Evolutionary conservation across 2,329 filamentous ascomycete species (phyloP), one percentile per base, ranked within the genome.

Genomic region (Fusarium pseudoanthophilum): DNA sequence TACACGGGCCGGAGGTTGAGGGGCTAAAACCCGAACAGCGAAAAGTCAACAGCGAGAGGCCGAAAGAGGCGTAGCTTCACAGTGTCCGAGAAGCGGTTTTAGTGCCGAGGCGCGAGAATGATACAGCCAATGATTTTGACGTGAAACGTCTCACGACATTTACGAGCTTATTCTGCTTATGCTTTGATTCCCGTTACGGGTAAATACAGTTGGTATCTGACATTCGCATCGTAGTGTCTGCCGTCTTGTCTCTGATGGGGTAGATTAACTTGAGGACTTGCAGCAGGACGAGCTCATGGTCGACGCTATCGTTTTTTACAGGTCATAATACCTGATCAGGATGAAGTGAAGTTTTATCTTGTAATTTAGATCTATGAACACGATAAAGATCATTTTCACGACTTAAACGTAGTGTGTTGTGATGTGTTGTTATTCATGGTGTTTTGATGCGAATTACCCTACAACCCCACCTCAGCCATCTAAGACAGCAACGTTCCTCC

Each of bases 401-500:
- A 26, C 26, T 26, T 5, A 26, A 26, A 26, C 4, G 3, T 28
- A 7, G 5, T 4, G n/a, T 7, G 16, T 9, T 14, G 20, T 24
- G 2, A 42, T 30, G 36, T 28, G 2, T 56, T 32, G 3, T 36
- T 4, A 42, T 36, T 28, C 18, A 18, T 36, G 7, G 8, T 24
- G 16, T 37, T 37, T 58, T 37, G 7, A 20, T 21, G 28, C 13
- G 1, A 20, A 16, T 20, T 60, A 64, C 43, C 36, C 36, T 60
- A 24, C 42, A 46, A 24, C 28, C n/a, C 24, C 20, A 4, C 14
- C 18, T 6, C 13, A 18, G 4, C 30, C 30, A 15, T 56, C 59
- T 73, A 74, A 18, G 71, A 74, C 48, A 74, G 26, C 21, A 74
- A 28, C 26, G 69, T 75, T 21, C 72, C 72, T 34, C 72, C 72